Base-by-base conservation (phyloP, 2,329 filamentous ascomycete genomes). In the Scedosporium apiospermum region DNA sequence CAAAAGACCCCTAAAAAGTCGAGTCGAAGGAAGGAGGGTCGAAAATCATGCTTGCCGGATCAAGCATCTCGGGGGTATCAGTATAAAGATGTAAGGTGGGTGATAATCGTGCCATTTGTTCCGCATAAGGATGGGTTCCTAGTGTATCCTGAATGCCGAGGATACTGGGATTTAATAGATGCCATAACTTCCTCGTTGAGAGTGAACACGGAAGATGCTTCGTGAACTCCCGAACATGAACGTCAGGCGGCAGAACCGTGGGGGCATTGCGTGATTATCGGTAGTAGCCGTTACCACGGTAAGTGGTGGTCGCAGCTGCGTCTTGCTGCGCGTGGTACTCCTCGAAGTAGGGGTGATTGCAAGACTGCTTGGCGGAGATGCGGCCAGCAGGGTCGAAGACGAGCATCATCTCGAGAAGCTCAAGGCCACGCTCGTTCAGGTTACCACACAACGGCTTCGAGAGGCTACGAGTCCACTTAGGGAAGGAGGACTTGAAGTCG, bases 401-500 rank as follows among this genome's bases (percentile, higher is more conserved):
- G 51, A 96, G 85, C 78, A 96, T 84, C 70, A 79, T 77, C 70
- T 87, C 83, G 12, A 87, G 76, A 26, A 91, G 80, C 63, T 91
- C 86, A 12, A 90, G 79, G 26, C 89, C 89, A 26, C 81, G 75
- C 1, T 89, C 85, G 67, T 96, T 90, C 57, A 96, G 82, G 62
- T 82, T 88, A 53, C 84, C 83, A 70, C 92, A 90, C 42, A 95
- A 80, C 30, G 84, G 77, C 58, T 80, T 79, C 26, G 82, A 80
- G 64, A 83, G 80, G 70, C 92, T 88, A 63, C 90, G 86, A 69
- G 83, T 82, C 92, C 92, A 96, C 77, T 96, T 96, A 67, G 92
- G 92, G 77, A 96, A 96, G 3, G 90, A 93, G 30, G 89, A 75
- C 76, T 96, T 96, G 82, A 92, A 96, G 75, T 96, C 93, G 51